Evolutionary conservation across 805 yeast genomes (phyloP).

Genomic region (Deakozyma indianensis): DNA sequence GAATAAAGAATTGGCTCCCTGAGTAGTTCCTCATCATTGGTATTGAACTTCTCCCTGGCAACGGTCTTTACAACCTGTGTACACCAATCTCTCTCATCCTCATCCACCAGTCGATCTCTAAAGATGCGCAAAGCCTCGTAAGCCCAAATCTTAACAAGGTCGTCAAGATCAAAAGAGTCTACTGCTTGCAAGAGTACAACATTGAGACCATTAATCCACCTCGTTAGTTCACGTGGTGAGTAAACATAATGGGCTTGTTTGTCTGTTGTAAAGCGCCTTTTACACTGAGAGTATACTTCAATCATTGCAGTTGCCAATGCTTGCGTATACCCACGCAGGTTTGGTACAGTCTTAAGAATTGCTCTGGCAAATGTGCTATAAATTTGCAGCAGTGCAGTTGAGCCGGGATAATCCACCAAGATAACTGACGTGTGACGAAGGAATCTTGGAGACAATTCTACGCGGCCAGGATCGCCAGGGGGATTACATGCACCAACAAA

Average conservation of each 20-base stretch:
- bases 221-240: slow-evolving; percentile 81
- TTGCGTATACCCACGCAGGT: slow-evolving; percentile 36
- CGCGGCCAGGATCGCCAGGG: slow-evolving; percentile 66
- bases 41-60: slow-evolving; percentile 31
- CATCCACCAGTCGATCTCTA: slow-evolving; percentile 48
- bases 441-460: slow-evolving; percentile 41
- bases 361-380: slow-evolving; percentile 47
- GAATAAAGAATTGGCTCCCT: slow-evolving; percentile 49
- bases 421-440: slow-evolving; percentile 51
- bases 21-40: slow-evolving; percentile 24
- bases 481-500: slow-evolving; percentile 96
- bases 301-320: slow-evolving; percentile 54
- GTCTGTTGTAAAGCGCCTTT: slow-evolving; percentile 23
- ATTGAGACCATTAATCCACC: slow-evolving; percentile 72
- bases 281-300: slow-evolving; percentile 37
- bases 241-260: slow-evolving; percentile 51
- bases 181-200: slow-evolving; percentile 28
- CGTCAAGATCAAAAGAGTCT: slow-evolving; percentile 25
- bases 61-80: slow-evolving; percentile 20
- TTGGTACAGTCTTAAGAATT: slow-evolving; percentile 45
- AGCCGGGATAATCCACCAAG: slow-evolving; percentile 68
- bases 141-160: slow-evolving; percentile 52
- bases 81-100: slow-evolving; percentile 37
- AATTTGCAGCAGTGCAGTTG: slow-evolving; percentile 46
- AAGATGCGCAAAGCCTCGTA: slow-evolving; percentile 74